Percentiles rank a stretch among this genome's conserved stretches.
phyloP scores from a whole-genome alignment of 23 red algal species.

The Gracilariopsis chorda region DNA sequence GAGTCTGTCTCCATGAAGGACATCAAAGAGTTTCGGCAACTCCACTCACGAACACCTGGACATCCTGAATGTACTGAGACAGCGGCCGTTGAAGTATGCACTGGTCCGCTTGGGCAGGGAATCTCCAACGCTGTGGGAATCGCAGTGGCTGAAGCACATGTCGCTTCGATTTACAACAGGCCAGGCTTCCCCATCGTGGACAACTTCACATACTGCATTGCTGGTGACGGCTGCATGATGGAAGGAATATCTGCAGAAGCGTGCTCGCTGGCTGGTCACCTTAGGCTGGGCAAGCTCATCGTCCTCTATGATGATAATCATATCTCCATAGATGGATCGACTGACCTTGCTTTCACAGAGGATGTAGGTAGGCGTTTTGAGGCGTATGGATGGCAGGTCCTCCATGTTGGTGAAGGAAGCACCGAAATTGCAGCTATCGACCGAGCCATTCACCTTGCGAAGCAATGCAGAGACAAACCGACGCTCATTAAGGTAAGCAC shows the following conservation, averaged over 20 bases:
- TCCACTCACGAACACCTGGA: constrained; percentile 73
- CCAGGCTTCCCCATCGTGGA: constrained; percentile 80
- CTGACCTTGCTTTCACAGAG: constrained; percentile 89
- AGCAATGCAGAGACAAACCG: constrained; percentile 64
- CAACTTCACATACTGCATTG: constrained; percentile 89
- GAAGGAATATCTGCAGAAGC: constrained; percentile 90
- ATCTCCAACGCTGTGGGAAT: constrained; percentile 91
- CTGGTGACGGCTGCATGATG: constrained; percentile 93
- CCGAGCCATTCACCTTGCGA: constrained; percentile 66
- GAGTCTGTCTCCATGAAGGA: constrained; percentile 81
- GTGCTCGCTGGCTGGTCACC: constrained; percentile 88
- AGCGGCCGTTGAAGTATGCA: constrained; percentile 83
- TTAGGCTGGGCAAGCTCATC: constrained; percentile 92
- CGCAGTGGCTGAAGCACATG: constrained; percentile 87
- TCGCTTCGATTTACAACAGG: constrained; percentile 88
- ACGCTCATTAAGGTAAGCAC: constrained; percentile 86
- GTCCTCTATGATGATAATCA: constrained; percentile 97
- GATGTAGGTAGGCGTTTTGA: constrained; percentile 88
- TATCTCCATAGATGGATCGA: constrained; percentile 92
- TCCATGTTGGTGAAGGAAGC: constrained; percentile 80
- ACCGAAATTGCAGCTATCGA: constrained; percentile 61
- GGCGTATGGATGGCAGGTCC: constrained; percentile 94
- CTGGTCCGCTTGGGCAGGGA: constrained; percentile 92
- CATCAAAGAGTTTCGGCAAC: constrained; percentile 84
- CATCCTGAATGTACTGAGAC: constrained; percentile 89